Evolutionary conservation across 768 basidiomycete genomes (phyloP), one percentile per base, ranked within the genome.

Genomic region (Mycena capillaripes): DNA sequence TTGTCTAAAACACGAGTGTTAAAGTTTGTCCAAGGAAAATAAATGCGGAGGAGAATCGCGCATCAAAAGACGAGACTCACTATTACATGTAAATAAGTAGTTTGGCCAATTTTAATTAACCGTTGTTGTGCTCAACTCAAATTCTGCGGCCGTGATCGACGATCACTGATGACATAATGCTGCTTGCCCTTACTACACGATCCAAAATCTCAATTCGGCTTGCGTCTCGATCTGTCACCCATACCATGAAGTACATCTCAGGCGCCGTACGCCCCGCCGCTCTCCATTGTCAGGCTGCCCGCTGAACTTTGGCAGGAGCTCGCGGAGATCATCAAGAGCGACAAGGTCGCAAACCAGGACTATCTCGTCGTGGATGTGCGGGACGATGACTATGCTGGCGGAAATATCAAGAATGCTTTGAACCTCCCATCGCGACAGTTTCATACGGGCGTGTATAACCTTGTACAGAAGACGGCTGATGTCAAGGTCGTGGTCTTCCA

Each of bases 331-430:
- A 91, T 95, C 75, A 95, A 92, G 81, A 89, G 88, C 77, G 87
- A 86, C 66, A 90, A 90, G 76, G 82, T 84, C 36, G 82, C 89
- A 10, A 81, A 84, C 76, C 89, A 89, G 78, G 93, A 95, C 78
- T 96, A 91, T 78, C 80, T 92, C 34, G 87, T 96, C 52, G 88
- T 96, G 46, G 95, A 96, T 79, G 95, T 96, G 36, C 91, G 95
- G n/a, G 95, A 95, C 79, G 89, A 91, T 66, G 95, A 96, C 74
- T 93, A 86, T 81, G 84, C 78, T 14, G 95, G 95, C 74, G 95
- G 95, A 42, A 92, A 96, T 79, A 94, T 96, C 79, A 90, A 87
- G 74, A 86, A 88, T 71, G 86, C 89, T 48, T 77, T 88, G 69
- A 89, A 93, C 77, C 78, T 86, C 38, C 95, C 95, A 1, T 93